A percentile compares a stretch with the other conserved stretches of the same genome.
These are phyloP conservation scores for Nematodospora anomalae DNA, from an alignment of 1,139 yeast genomes.

Conservation along the genomic window DNA sequence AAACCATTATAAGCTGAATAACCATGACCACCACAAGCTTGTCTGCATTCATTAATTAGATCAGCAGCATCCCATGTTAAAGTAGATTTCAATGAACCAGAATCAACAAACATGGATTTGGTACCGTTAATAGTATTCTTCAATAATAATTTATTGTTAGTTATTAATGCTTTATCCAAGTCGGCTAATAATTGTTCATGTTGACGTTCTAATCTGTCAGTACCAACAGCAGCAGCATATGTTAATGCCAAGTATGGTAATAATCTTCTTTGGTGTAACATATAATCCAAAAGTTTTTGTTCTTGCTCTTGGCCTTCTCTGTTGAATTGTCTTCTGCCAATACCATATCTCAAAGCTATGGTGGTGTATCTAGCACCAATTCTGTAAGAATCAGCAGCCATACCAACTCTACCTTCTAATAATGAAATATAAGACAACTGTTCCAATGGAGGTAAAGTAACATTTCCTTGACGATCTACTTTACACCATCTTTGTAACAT, in stretches of 20 bases:
- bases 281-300: slow-evolving; percentile 73
- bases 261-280: slow-evolving; percentile 83
- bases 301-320: slow-evolving; percentile 40
- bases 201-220: slow-evolving; percentile 61
- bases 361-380: slow-evolving; percentile 78
- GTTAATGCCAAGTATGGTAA: slow-evolving; percentile 77
- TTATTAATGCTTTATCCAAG: slow-evolving; percentile 54
- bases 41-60: slow-evolving; percentile 84
- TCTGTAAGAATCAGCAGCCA: slow-evolving; percentile 85
- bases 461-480: slow-evolving; percentile 69
- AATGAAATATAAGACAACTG: slow-evolving; percentile 87
- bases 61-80: slow-evolving; percentile 84
- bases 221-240: slow-evolving; percentile 75
- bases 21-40: slow-evolving; percentile 97
- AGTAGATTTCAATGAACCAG: slow-evolving; percentile 88
- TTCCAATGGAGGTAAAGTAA: slow-evolving; percentile 74
- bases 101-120: slow-evolving; percentile 78
- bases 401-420: slow-evolving; percentile 83
- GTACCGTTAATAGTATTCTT: slow-evolving; percentile 57
- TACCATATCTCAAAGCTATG: slow-evolving; percentile 84
- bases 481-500: slow-evolving; percentile 81
- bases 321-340: slow-evolving; percentile 86
- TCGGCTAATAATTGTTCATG: slow-evolving; percentile 52
- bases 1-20: slow-evolving; percentile 88
- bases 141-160: slow-evolving; percentile 43